Conservation (phyloP, 768 basidiomycete genomes). For the Leccinum obscurum region DNA sequence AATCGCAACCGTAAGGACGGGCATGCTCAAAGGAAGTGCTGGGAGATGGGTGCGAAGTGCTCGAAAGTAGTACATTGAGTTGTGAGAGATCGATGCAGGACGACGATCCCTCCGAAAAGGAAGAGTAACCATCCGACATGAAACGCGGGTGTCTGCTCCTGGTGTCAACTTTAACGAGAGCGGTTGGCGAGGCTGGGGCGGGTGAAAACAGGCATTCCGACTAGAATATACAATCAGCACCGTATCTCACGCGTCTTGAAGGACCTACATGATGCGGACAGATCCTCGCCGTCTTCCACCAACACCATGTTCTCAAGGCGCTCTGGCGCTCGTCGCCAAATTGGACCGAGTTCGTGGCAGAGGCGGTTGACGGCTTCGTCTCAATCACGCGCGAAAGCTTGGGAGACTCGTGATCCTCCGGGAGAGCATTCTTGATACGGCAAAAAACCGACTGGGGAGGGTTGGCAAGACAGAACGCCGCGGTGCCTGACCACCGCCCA, state of each 20-base stretch:
- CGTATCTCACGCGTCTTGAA: background rate
- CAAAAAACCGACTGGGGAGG: conserved; percentile 36
- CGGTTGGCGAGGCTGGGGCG: conserved; percentile 50
- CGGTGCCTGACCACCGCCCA: conserved; percentile 74
- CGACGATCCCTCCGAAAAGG: conserved; percentile 67
- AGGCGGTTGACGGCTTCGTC: conserved; percentile 62
- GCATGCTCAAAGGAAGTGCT: conserved; percentile 41
- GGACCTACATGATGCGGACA: conserved; percentile 47
- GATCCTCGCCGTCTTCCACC: conserved; percentile 66
- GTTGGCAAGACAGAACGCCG: conserved; percentile 53
- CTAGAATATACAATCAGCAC: conserved; percentile 27
- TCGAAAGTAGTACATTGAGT: conserved; percentile 56
- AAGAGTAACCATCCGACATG: conserved; percentile 63
- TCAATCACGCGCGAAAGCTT: conserved; percentile 51
- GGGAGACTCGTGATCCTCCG: conserved; percentile 34
- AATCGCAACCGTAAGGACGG: conserved; percentile 50
- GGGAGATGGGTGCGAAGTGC: conserved; percentile 51
- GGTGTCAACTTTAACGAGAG: conserved; percentile 65
- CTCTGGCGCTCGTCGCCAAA: conserved; percentile 66
- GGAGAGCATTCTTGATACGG: conserved; percentile 30
- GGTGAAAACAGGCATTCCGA: conserved; percentile 58
- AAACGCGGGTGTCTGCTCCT: conserved; percentile 68
- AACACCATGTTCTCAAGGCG: conserved; percentile 68
- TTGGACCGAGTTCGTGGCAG: conserved; percentile 53
- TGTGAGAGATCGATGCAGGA: conserved; percentile 75